Percentiles rank a stretch among this genome's conserved stretches.
Conservation (phyloP, 345 rosid genomes). For the Pistacia integerrima region DNA sequence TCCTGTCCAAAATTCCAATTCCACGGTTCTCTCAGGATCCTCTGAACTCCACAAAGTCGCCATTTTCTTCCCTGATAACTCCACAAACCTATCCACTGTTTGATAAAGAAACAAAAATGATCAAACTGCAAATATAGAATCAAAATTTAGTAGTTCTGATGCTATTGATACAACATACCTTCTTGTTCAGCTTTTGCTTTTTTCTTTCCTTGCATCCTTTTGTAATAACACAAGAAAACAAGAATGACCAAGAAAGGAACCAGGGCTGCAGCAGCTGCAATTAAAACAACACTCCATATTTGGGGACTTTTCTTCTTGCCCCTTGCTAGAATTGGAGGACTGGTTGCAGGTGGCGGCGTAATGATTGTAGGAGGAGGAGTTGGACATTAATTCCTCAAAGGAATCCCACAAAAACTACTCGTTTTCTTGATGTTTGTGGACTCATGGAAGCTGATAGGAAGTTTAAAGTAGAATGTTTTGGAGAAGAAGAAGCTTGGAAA, state of each 20-base stretch:
- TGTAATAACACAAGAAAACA: constrained; percentile 34
- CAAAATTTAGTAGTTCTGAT: neutral
- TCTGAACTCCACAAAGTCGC: constrained; percentile 17
- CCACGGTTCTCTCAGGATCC: constrained; percentile 49
- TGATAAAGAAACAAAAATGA: neutral
- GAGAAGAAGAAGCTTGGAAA: no score
- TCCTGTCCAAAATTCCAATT: constrained; percentile 46
- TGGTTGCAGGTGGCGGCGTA: constrained; percentile 7
- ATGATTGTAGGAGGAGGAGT: constrained; percentile 10
- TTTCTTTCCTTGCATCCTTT: constrained; percentile 18
- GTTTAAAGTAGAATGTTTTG: no score
- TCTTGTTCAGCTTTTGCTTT: constrained; percentile 14
- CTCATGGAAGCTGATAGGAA: no score
- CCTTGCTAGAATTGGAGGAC: constrained; percentile 11
- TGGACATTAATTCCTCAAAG: constrained; percentile 36
- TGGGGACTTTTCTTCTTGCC: constrained; percentile 11
- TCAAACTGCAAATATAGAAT: no score
- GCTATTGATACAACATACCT: constrained; percentile 19
- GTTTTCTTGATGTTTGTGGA: no score
- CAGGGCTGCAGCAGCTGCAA: constrained; percentile 34
- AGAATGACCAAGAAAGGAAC: constrained; percentile 32
- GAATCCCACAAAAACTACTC: constrained; percentile 46
- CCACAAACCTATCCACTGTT: constrained; percentile 12
- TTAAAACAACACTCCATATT: constrained; percentile 30
- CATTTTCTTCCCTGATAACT: constrained; percentile 23